Conservation (phyloP, 2,329 filamentous ascomycete genomes). For the Fusarium staphyleae region DNA sequence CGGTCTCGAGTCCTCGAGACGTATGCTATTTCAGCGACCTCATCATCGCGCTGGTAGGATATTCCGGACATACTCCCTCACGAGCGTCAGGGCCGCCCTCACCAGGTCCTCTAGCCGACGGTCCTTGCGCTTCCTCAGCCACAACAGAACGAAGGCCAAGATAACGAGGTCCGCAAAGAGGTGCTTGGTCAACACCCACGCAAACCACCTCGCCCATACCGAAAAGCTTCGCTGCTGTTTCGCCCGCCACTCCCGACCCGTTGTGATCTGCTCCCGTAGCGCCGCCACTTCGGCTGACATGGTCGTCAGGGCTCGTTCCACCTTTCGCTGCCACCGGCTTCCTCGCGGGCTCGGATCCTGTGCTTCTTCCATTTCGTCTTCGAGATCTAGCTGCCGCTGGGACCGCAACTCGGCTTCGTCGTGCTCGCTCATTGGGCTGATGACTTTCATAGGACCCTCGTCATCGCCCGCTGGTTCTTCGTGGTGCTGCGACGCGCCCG, state of each 20-base stretch:
- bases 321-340: constrained; percentile 77
- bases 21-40: background rate
- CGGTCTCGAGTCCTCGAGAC: no score
- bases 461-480: constrained; percentile 57
- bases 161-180: constrained; percentile 74
- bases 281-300: constrained; percentile 94
- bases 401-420: constrained; percentile 70
- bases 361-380: constrained; percentile 53
- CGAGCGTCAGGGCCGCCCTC: constrained; percentile 64
- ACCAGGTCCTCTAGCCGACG: constrained; percentile 76
- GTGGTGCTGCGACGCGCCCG: constrained; percentile 47
- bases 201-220: constrained; percentile 74
- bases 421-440: constrained; percentile 87
- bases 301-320: constrained; percentile 86
- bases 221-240: constrained; percentile 69
- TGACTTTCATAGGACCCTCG: constrained; percentile 69
- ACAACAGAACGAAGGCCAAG: constrained; percentile 70
- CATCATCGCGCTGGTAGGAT: constrained; percentile 64
- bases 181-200: constrained; percentile 77
- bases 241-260: constrained; percentile 73
- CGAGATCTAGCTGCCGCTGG: constrained; percentile 55
- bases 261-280: constrained; percentile 86
- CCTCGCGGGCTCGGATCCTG: constrained; percentile 42
- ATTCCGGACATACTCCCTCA: constrained; percentile 65
- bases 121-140: constrained; percentile 76